Evolutionary conservation across 495 filamentous ascomycete species (phyloP), one percentile per base, ranked within the genome.

Genomic region (Cudoniella acicularis): DNA sequence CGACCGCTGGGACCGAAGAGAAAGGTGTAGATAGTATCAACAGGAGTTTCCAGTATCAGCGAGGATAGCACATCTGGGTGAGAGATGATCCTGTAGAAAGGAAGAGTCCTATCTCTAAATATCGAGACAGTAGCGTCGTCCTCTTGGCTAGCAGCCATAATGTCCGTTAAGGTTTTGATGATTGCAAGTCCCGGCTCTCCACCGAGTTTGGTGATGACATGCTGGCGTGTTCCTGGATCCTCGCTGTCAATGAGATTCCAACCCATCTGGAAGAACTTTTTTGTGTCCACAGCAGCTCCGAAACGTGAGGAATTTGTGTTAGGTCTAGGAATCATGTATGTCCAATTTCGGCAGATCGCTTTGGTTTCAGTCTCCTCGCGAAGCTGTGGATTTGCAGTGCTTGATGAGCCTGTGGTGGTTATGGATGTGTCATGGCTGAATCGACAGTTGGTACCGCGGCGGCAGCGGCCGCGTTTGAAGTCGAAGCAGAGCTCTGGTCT

Each of bases 21-120:
- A 60, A 76, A 75, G 53, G 76, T 83, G 66, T 79, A 84, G 27
- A 87, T 83, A 1, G 77, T 83, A 20, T 70, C 78, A 30, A 86
- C 72, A 4, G 75, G 65, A 36, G 72, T 74, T 59, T 87, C 82
- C 3, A 86, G 64, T 1, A 84, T 69, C 25, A 81, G 64, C 0
- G 84, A 86, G 6, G 73, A 68, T 16, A 80, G 61, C 6, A 87
- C 75, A 21, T 79, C 70, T 2, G 73, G 70, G 63, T 83, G 72
- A 17, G 81, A 73, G 47, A 88, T 72, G 17, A 72, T 75, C 52
- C 69, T 64, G 41, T 84, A 69, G 57, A 87, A 83, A 3, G 81
- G 78, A 26, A 84, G 53, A 57, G 57, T 58, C 36, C 62, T 54
- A 57, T 64, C 53, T 58, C 25, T 64, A 50, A 65, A 78, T 67